A percentile compares a stretch with the other conserved stretches of the same genome.
Evolutionary conservation across 2,329 filamentous ascomycete species (phyloP).

Genomic region (Ophiosphaerella herpotricha): DNA sequence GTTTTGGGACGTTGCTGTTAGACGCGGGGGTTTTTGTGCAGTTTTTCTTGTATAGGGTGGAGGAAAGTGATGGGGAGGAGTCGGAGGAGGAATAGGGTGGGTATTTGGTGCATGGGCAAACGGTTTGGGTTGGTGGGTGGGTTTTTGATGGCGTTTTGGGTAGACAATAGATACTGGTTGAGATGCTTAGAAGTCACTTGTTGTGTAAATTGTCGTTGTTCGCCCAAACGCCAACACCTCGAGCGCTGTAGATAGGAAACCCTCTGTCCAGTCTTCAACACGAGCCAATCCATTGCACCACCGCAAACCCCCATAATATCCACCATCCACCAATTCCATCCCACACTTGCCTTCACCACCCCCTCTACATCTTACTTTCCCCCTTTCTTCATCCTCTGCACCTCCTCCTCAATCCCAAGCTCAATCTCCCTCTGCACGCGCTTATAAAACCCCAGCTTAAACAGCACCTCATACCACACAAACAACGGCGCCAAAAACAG

Average conservation of each 20-base stretch:
- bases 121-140: background rate
- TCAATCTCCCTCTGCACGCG: constrained; percentile 53
- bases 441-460: constrained; percentile 80
- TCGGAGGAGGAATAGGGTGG: background rate
- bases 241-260: background rate
- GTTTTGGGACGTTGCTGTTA: constrained; percentile 81
- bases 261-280: background rate
- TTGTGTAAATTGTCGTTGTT: no score
- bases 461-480: constrained; percentile 92
- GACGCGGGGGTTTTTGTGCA: constrained; percentile 88
- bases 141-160: no score
- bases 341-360: background rate
- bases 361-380: constrained; percentile 3
- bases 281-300: background rate
- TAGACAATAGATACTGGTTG: no score
- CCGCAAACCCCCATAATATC: background rate
- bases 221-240: no score
- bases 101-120: background rate
- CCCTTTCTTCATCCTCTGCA: constrained; percentile 51
- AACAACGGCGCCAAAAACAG: constrained; percentile 92
- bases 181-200: no score
- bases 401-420: constrained; percentile 50
- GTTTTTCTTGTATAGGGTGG: constrained; percentile 79
- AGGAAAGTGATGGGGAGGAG: constrained; percentile 36
- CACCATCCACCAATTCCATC: background rate